These are phyloP conservation scores for Phytopythium montanum DNA, from an alignment of 352 stramenopile species.

Conservation along the genomic window DNA sequence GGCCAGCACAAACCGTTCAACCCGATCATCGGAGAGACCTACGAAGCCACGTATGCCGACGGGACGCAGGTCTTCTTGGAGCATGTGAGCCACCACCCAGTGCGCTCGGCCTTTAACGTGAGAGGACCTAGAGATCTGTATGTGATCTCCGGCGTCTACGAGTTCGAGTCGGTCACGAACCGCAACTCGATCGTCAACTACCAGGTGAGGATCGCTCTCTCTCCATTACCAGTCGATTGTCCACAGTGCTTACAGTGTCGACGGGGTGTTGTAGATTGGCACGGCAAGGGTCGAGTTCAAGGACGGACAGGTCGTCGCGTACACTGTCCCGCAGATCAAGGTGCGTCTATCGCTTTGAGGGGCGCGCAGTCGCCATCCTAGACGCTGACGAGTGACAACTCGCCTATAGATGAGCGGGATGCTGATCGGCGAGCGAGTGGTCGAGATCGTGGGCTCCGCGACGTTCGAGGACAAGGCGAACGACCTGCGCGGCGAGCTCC, in stretches of 20 bases:
- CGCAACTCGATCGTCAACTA: constrained; percentile 70
- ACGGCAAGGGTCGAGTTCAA: constrained; percentile 41
- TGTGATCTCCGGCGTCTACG: constrained; percentile 49
- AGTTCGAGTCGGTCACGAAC: constrained; percentile 68
- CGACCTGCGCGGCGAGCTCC: constrained; percentile 43
- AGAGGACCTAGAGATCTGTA: constrained; percentile 46
- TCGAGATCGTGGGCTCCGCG: constrained; percentile 54
- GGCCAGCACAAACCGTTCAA: constrained; percentile 81
- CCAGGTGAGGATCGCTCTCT: constrained; percentile 17
- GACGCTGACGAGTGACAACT: neutral
- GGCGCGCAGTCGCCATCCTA: neutral
- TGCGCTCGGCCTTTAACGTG: constrained; percentile 58
- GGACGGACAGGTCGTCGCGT: constrained; percentile 49
- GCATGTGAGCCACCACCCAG: constrained; percentile 69
- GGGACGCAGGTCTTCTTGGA: constrained; percentile 66
- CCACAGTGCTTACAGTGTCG: neutral
- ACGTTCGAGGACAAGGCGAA: constrained; percentile 47
- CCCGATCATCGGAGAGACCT: constrained; percentile 76
- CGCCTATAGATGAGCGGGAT: constrained; percentile 54
- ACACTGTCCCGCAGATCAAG: constrained; percentile 76
- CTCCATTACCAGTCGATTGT: neutral
- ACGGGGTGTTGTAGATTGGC: constrained; percentile 14
- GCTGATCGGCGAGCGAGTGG: constrained; percentile 63
- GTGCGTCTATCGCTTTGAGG: constrained; percentile 3
- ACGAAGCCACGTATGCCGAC: constrained; percentile 69